phyloP scores from a whole-genome alignment of 2,329 filamentous ascomycete genomes.

The Leptosphaerulina australis region DNA sequence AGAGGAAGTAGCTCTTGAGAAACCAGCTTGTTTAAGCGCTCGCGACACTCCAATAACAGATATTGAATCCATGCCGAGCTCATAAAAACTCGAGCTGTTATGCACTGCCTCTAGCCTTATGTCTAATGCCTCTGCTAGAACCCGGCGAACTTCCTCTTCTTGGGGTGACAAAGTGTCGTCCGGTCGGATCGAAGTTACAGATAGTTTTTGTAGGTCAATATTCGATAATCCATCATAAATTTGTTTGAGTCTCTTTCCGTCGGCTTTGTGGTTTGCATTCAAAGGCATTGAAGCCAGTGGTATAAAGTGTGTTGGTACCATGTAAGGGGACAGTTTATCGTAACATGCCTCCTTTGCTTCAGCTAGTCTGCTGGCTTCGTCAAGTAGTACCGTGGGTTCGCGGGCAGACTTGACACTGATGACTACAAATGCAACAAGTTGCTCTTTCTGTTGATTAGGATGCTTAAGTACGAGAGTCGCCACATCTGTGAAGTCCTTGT shows the following conservation, averaged over 20 bases:
- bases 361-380: conserved; percentile 25
- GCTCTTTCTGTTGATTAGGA: conserved; percentile 74
- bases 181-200: conserved; percentile 17
- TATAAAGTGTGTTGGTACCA: conserved; percentile 87
- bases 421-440: conserved; percentile 76
- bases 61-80: conserved; percentile 87
- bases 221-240: conserved; percentile 68
- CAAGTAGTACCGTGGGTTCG: conserved; percentile 29
- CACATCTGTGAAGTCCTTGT: conserved; percentile 67
- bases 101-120: conserved; percentile 54
- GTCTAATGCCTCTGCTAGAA: conserved; percentile 62
- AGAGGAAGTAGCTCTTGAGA: conserved; percentile 66
- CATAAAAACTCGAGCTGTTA: conserved; percentile 73
- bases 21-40: conserved; percentile 67
- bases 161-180: conserved; percentile 43
- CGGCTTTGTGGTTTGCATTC: conserved; percentile 88
- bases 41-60: conserved; percentile 74
- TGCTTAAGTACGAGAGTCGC: conserved; percentile 78
- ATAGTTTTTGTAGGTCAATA: conserved; percentile 66
- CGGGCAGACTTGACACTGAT: conserved; percentile 24
- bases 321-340: conserved; percentile 76
- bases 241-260: conserved; percentile 70
- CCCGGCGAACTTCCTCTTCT: conserved; percentile 58
- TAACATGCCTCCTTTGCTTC: conserved; percentile 64
- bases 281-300: conserved; percentile 74